phyloP scores from a whole-genome alignment of 495 filamentous ascomycete genomes.

The Melanomma pulvis-pyrius region DNA sequence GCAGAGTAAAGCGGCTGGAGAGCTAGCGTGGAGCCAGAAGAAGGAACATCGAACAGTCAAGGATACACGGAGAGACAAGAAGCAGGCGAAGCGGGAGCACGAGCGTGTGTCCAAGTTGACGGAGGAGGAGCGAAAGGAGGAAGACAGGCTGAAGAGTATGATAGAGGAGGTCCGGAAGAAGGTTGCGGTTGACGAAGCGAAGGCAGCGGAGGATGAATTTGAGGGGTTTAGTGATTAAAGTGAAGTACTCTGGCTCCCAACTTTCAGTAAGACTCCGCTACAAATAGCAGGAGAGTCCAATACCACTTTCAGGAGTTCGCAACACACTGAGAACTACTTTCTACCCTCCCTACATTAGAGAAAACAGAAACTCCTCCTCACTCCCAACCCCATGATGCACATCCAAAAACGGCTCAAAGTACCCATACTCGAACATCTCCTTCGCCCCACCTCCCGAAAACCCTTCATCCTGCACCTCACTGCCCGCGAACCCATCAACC shows the following conservation, averaged over 20 bases:
- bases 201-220: conserved; percentile 43
- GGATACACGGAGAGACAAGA: conserved; percentile 71
- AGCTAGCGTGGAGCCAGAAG: conserved; percentile 83
- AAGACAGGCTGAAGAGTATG: conserved; percentile 71
- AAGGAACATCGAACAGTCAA: conserved; percentile 68
- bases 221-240: conserved; percentile 45
- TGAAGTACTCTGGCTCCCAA: not conserved
- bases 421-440: no score
- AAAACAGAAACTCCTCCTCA: no score
- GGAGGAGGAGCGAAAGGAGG: conserved; percentile 69
- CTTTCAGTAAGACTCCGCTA: no score
- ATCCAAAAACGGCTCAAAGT: no score
- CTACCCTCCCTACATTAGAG: no score
- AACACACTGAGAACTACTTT: no score
- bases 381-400: no score
- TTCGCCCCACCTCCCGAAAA: no score
- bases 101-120: conserved; percentile 70
- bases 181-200: conserved; percentile 41
- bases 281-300: not conserved
- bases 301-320: no score
- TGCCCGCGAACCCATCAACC: no score
- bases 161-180: conserved; percentile 68
- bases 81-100: conserved; percentile 69
- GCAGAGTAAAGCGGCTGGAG: conserved; percentile 54
- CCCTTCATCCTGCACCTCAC: no score